phyloP scores from a whole-genome alignment of 345 rosid species.

The Balakata baccata region DNA sequence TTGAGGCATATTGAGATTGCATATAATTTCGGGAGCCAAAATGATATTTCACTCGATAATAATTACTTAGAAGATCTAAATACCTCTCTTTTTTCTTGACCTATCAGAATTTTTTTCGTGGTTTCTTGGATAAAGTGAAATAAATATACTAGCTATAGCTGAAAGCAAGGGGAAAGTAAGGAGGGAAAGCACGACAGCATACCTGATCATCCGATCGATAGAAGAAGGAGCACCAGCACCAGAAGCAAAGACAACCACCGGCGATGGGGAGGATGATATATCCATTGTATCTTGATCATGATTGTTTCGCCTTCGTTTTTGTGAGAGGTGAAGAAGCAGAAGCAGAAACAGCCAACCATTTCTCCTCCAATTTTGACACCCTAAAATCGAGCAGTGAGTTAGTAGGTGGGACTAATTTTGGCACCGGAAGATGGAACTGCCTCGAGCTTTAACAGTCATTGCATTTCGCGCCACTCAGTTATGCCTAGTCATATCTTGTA shows the following conservation, averaged over 20 bases:
- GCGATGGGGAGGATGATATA: constrained; percentile 28
- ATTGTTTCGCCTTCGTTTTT: constrained; percentile 51
- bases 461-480: not conserved
- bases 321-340: constrained; percentile 32
- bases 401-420: not conserved
- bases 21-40: no score
- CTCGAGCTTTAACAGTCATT: not conserved
- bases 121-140: no score
- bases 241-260: constrained; percentile 75
- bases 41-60: not conserved
- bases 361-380: not conserved
- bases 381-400: not conserved
- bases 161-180: no score
- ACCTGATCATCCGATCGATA: constrained; percentile 86
- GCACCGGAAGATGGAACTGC: not conserved
- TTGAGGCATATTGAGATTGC: no score
- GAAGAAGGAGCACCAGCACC: constrained; percentile 91
- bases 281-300: constrained; percentile 7
- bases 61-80: no score
- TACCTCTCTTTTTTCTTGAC: no score
- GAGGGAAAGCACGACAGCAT: no score
- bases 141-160: no score
- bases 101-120: no score
- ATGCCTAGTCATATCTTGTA: no score
- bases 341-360: not conserved